A percentile compares a stretch with the other conserved stretches of the same genome.
These are phyloP conservation scores for Lagenaria siceraria DNA, from an alignment of 306 rosid species.

Conservation along the genomic window DNA sequence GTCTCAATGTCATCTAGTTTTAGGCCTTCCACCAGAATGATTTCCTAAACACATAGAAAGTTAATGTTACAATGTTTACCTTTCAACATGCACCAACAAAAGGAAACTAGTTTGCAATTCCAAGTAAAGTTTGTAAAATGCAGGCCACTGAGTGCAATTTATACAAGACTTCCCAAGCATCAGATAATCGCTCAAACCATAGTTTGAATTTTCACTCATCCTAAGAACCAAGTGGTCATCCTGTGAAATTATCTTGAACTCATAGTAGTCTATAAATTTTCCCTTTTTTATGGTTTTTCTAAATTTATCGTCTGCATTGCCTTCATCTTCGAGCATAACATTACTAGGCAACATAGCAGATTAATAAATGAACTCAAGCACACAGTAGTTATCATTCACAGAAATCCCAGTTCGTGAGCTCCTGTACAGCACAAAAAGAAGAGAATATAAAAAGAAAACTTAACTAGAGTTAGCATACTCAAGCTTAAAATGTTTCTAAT, in stretches of 20 bases:
- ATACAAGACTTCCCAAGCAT: too few species aligned
- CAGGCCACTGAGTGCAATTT: too few species aligned
- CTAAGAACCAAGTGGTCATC: not conserved
- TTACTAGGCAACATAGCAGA: not conserved
- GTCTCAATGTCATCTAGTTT: conserved; percentile 63
- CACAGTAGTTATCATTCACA: too few species aligned
- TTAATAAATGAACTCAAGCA: not conserved
- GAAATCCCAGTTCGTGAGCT: too few species aligned
- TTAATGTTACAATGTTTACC: not conserved
- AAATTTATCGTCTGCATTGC: not conserved
- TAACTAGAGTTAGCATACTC: too few species aligned
- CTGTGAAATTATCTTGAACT: not conserved
- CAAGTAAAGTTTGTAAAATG: not conserved
- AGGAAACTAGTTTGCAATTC: not conserved
- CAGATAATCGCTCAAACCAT: too few species aligned
- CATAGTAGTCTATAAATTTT: not conserved
- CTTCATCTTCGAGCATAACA: not conserved
- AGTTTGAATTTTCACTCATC: not conserved
- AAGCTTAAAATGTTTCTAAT: too few species aligned
- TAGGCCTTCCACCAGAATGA: conserved; percentile 77
- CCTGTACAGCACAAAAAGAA: not conserved
- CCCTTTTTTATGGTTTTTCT: not conserved
- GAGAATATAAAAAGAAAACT: too few species aligned
- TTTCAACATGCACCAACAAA: not conserved
- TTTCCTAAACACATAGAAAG: conserved; percentile 40